Percentiles rank a stretch among this genome's conserved stretches.
Evolutionary conservation across 1,284 basidiomycete species (phyloP).

Genomic region (Rhodotorula sp.): DNA sequence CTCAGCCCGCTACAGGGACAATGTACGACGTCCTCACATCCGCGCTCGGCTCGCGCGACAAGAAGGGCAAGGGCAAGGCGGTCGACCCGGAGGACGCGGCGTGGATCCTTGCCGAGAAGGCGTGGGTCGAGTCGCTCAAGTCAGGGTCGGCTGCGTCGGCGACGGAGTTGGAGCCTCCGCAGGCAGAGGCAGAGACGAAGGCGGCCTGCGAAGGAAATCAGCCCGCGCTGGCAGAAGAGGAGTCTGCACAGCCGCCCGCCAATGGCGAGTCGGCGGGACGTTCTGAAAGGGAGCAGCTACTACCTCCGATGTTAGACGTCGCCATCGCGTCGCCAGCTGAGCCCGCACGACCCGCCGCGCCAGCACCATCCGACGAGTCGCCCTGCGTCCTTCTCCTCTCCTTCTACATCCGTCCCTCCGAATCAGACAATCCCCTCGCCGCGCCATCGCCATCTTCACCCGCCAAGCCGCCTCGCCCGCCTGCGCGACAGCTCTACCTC

Average conservation of each 20-base stretch:
- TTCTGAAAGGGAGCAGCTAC: background rate
- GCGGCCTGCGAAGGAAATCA: too few relatives aligned
- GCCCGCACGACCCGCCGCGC: background rate
- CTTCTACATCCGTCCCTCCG: constrained; percentile 14
- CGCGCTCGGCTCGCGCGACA: constrained; percentile 21
- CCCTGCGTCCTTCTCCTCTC: constrained; percentile 36
- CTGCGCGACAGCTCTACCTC: constrained; percentile 8
- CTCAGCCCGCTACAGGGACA: constrained; percentile 8
- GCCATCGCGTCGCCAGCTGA: background rate
- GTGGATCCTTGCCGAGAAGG: constrained; percentile 10
- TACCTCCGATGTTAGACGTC: background rate
- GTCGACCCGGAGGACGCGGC: constrained; percentile 23
- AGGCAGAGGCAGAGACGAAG: background rate
- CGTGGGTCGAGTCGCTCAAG: constrained; percentile 26
- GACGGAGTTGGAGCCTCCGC: too few relatives aligned
- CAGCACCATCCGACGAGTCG: background rate
- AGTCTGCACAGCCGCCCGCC: too few relatives aligned
- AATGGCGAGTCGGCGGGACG: too few relatives aligned
- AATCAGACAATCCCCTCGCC: background rate
- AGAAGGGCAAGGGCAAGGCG: constrained; percentile 36
- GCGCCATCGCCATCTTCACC: background rate
- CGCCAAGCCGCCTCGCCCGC: background rate
- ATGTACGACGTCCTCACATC: constrained; percentile 15
- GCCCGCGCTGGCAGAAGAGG: too few relatives aligned
- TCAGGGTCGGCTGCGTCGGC: background rate